Percentiles rank a stretch among this genome's conserved stretches.
Evolutionary conservation across 306 rosid species (phyloP).

Genomic region (Cotoneaster glaucophyllus): DNA sequence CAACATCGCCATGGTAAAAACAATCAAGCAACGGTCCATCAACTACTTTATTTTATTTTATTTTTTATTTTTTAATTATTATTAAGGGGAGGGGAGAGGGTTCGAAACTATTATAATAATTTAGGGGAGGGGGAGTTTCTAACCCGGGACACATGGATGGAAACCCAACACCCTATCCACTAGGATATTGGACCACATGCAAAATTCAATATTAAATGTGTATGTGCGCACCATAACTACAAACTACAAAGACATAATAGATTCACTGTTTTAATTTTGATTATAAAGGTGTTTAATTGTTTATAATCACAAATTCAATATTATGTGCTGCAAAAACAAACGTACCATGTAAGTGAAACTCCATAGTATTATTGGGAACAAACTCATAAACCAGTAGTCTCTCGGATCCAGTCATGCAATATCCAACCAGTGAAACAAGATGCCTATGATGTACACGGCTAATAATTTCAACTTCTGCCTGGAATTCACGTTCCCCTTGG

Average conservation of each 20-base stretch:
- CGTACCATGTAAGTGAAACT: constrained; percentile 89
- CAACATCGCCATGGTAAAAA: neutral
- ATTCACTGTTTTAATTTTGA: neutral
- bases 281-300: neutral
- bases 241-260: neutral
- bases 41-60: neutral
- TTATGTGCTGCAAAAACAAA: neutral
- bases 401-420: constrained; percentile 69
- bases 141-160: no score
- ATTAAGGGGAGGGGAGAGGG: no score
- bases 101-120: no score
- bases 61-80: no score
- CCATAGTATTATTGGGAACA: constrained; percentile 79
- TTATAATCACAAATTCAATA: neutral
- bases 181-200: no score
- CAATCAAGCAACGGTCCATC: neutral
- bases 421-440: constrained; percentile 94
- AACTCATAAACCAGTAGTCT: constrained; percentile 91
- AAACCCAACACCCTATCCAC: no score
- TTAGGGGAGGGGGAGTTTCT: no score
- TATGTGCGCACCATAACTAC: neutral
- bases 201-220: no score
- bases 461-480: constrained; percentile 93
- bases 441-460: constrained; percentile 97
- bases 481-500: constrained; percentile 96